Evolutionary conservation across 2,329 filamentous ascomycete genomes (phyloP).

Genomic region (Elsinoe necatrix): DNA sequence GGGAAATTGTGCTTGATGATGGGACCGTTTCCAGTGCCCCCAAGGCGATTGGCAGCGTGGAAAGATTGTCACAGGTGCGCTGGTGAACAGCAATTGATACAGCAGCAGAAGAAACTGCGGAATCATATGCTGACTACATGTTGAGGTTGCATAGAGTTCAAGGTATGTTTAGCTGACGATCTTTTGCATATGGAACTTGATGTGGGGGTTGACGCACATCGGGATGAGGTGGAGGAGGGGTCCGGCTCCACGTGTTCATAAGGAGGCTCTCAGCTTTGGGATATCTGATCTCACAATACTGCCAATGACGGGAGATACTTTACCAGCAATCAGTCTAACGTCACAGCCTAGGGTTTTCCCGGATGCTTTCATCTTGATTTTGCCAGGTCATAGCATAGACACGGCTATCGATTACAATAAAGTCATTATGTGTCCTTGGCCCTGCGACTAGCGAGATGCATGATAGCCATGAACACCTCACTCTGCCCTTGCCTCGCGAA

Average conservation of each 20-base stretch:
- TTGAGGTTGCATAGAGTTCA: not conserved
- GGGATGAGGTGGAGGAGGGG: not conserved
- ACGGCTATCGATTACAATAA: not conserved
- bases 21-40: too few relatives aligned
- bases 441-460: constrained; percentile 3
- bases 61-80: not conserved
- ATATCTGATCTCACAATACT: too few relatives aligned
- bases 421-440: constrained; percentile 7
- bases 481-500: not conserved
- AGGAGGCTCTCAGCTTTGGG: not conserved
- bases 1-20: too few relatives aligned
- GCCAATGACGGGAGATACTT: too few relatives aligned
- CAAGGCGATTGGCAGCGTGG: too few relatives aligned
- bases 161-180: not conserved
- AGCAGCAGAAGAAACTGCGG: not conserved
- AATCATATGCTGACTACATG: not conserved
- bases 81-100: not conserved
- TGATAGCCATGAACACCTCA: not conserved
- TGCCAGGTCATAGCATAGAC: not conserved
- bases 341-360: not conserved
- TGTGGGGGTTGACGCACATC: not conserved
- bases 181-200: not conserved
- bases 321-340: too few relatives aligned
- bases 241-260: not conserved
- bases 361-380: not conserved